Evolutionary conservation across 106 monocot species (phyloP).

Genomic region (Amphibolis antarctica): DNA sequence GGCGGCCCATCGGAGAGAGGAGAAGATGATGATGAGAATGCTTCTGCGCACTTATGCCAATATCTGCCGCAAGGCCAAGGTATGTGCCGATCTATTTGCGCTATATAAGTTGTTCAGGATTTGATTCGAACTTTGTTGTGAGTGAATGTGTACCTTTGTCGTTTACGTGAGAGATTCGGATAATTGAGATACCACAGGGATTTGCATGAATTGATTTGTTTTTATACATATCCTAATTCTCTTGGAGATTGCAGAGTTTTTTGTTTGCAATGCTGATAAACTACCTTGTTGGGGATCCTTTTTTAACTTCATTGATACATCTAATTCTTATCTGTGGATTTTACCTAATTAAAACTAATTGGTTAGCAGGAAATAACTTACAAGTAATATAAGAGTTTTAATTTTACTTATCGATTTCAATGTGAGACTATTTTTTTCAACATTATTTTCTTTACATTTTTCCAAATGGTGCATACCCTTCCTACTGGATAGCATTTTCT

Average conservation of each 20-base stretch:
- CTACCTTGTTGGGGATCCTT: neutral
- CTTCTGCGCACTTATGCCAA: constrained; percentile 26
- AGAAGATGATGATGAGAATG: constrained; percentile 20
- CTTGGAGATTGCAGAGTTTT: neutral
- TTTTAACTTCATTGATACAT: neutral
- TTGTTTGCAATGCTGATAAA: neutral
- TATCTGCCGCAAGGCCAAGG: constrained; percentile 31
- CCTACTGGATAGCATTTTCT: too few species aligned
- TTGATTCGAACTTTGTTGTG: neutral
- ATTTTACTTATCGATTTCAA: too few species aligned
- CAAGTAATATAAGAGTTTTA: too few species aligned
- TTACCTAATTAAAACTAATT: too few species aligned
- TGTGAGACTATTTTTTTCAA: too few species aligned
- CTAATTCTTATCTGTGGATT: too few species aligned
- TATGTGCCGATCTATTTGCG: neutral
- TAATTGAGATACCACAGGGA: neutral
- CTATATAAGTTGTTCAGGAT: neutral
- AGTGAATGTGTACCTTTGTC: neutral
- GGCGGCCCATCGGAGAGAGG: constrained; percentile 23
- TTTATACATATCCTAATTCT: neutral
- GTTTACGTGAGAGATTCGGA: neutral
- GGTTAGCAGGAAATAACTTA: too few species aligned
- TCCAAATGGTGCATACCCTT: too few species aligned
- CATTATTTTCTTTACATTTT: too few species aligned
- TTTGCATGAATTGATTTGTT: neutral